These are phyloP conservation scores for Caryopteris hybrid DNA, from an alignment of 305 asterid species.

Conservation along the genomic window DNA sequence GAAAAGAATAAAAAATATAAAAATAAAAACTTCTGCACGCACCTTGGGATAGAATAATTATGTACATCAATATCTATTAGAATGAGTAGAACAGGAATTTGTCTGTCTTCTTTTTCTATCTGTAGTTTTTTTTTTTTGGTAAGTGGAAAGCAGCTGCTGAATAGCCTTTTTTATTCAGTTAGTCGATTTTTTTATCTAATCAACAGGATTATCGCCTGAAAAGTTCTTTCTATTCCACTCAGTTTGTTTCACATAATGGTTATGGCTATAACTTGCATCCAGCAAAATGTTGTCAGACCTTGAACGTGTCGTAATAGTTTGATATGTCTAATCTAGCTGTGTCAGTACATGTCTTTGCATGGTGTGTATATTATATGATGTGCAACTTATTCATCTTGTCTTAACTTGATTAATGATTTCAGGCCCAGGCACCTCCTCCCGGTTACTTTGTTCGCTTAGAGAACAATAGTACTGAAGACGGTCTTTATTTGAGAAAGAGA, in stretches of 20 bases:
- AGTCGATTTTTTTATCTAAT: not conserved
- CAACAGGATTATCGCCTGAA: not conserved
- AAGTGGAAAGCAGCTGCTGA: too few relatives aligned
- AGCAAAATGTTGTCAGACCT: not conserved
- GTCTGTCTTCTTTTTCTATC: too few relatives aligned
- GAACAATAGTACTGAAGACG: conserved; percentile 46
- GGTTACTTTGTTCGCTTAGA: conserved; percentile 62
- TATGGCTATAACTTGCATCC: not conserved
- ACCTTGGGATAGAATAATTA: conserved; percentile 4
- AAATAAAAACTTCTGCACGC: not conserved
- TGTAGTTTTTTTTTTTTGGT: too few relatives aligned
- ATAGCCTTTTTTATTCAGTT: not conserved
- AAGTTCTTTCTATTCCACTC: not conserved
- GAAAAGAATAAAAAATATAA: too few relatives aligned
- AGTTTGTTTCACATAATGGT: conserved; percentile 1
- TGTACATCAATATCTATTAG: not conserved
- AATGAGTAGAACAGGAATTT: not conserved
- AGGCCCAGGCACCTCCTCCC: conserved; percentile 82
- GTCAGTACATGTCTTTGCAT: conserved; percentile 1
- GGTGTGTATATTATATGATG: conserved; percentile 4
- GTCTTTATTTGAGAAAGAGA: conserved; percentile 57
- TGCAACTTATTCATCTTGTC: not conserved
- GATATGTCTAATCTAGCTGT: conserved; percentile 9
- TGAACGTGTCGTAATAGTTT: not conserved
- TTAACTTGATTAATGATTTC: conserved; percentile 21